These are phyloP conservation scores for Skeletonema grethae DNA, from an alignment of 108 stramenopile genomes.

Conservation along the genomic window DNA sequence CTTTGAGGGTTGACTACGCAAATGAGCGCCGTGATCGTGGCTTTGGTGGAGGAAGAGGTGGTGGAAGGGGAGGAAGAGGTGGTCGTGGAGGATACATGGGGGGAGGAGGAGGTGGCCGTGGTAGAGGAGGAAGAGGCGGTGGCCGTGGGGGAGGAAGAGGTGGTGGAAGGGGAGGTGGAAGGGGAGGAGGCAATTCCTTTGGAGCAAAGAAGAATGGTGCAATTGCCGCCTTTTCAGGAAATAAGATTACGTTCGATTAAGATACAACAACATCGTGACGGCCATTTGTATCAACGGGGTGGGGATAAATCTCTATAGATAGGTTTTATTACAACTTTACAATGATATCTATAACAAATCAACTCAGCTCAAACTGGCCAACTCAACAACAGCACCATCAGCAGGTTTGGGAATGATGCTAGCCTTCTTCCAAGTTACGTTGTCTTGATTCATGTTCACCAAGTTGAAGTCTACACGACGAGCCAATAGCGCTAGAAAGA, in stretches of 20 bases:
- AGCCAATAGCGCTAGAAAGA: slow-evolving; percentile 62
- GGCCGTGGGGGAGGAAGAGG: slow-evolving; percentile 54
- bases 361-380: slow-evolving; percentile 19
- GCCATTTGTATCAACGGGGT: background rate
- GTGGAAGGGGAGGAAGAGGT: slow-evolving; percentile 66
- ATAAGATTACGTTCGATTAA: slow-evolving; percentile 4
- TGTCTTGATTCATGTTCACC: slow-evolving; percentile 31
- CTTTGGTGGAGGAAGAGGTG: slow-evolving; percentile 57
- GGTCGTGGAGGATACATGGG: slow-evolving; percentile 77
- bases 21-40: slow-evolving; percentile 64
- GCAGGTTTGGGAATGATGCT: slow-evolving; percentile 42
- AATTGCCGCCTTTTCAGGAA: slow-evolving; percentile 87
- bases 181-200: slow-evolving; percentile 61
- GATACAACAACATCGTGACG: background rate
- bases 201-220: slow-evolving; percentile 73
- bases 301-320: slow-evolving; percentile 3
- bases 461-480: slow-evolving; percentile 48
- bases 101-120: slow-evolving; percentile 67
- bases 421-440: slow-evolving; percentile 28
- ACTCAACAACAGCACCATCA: slow-evolving; percentile 31
- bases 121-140: slow-evolving; percentile 61
- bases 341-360: background rate
- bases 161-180: slow-evolving; percentile 58
- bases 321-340: background rate
- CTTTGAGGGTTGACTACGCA: slow-evolving; percentile 92